These are phyloP conservation scores for Myriosclerotinia curreyana DNA, from an alignment of 2,329 filamentous ascomycete genomes.

Conservation along the genomic window DNA sequence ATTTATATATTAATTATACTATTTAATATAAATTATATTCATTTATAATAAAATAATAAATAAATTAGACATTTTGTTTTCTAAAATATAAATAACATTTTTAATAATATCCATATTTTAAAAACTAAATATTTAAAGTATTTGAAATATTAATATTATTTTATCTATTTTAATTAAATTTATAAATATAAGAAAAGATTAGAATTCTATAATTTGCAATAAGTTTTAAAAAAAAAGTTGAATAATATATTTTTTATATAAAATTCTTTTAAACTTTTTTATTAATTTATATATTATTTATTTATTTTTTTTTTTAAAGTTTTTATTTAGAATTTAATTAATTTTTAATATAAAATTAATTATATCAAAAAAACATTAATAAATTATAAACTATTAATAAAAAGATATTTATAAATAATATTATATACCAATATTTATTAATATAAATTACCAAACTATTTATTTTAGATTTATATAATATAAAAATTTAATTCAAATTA, in stretches of 20 bases:
- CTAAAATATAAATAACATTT: slow-evolving; percentile 28
- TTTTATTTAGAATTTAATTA: neutral
- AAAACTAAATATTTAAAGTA: slow-evolving; percentile 40
- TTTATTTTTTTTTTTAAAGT: neutral
- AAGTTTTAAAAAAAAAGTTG: slow-evolving; percentile 32
- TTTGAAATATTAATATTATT: slow-evolving; percentile 41
- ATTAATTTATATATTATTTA: no score
- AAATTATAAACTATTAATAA: neutral
- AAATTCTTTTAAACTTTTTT: slow-evolving; percentile 13
- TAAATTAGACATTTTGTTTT: slow-evolving; percentile 32
- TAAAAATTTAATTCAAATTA: neutral
- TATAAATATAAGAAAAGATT: slow-evolving; percentile 32
- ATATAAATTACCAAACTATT: neutral
- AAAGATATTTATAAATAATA: neutral
- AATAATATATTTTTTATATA: slow-evolving; percentile 30
- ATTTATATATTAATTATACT: slow-evolving; percentile 35
- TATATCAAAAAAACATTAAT: neutral
- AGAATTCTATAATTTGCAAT: slow-evolving; percentile 33
- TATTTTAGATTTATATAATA: neutral
- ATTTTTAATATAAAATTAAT: neutral
- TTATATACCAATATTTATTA: neutral
- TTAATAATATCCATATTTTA: slow-evolving; percentile 25
- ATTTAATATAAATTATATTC: slow-evolving; percentile 26
- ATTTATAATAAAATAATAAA: slow-evolving; percentile 30
- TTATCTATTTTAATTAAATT: slow-evolving; percentile 39